Conservation (phyloP, 768 basidiomycete genomes). For the Bullera alba region DNA sequence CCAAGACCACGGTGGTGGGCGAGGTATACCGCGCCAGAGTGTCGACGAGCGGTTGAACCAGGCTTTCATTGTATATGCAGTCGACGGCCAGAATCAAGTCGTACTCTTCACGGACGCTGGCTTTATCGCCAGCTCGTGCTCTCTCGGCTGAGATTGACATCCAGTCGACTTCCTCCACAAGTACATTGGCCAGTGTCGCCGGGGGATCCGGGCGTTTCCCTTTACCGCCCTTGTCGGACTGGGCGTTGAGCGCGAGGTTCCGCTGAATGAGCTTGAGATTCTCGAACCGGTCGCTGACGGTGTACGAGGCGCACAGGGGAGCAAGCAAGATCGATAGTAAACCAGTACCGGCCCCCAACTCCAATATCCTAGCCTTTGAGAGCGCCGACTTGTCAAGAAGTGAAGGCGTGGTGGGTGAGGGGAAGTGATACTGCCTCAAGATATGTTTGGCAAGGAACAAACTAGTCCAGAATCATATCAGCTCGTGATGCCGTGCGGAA, state of each 20-base stretch:
- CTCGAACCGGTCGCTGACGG: slow-evolving; percentile 35
- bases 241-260: slow-evolving; percentile 36
- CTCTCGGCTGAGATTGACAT: slow-evolving; percentile 14
- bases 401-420: slow-evolving; percentile 2
- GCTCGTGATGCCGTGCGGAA: background rate
- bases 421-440: slow-evolving; percentile 25
- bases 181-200: slow-evolving; percentile 3
- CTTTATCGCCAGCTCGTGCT: background rate
- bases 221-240: no score
- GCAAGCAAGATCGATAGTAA: slow-evolving; percentile 33
- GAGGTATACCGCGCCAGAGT: slow-evolving; percentile 29
- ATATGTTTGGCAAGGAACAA: slow-evolving; percentile 32
- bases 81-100: slow-evolving; percentile 41
- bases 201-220: no score
- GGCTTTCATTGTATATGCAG: slow-evolving; percentile 44
- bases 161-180: slow-evolving; percentile 42
- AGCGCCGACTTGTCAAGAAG: slow-evolving; percentile 8
- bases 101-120: slow-evolving; percentile 5
- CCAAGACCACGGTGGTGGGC: slow-evolving; percentile 27
- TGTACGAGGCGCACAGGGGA: slow-evolving; percentile 23
- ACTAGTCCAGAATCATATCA: slow-evolving; percentile 7
- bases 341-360: slow-evolving; percentile 43
- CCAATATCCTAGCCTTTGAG: slow-evolving; percentile 20
- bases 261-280: slow-evolving; percentile 35
- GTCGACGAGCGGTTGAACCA: slow-evolving; percentile 37